Percentiles rank a stretch among this genome's conserved stretches.
These are phyloP conservation scores for Trichoderma guizhouense DNA, from an alignment of 2,329 filamentous ascomycete species.

Conservation along the genomic window DNA sequence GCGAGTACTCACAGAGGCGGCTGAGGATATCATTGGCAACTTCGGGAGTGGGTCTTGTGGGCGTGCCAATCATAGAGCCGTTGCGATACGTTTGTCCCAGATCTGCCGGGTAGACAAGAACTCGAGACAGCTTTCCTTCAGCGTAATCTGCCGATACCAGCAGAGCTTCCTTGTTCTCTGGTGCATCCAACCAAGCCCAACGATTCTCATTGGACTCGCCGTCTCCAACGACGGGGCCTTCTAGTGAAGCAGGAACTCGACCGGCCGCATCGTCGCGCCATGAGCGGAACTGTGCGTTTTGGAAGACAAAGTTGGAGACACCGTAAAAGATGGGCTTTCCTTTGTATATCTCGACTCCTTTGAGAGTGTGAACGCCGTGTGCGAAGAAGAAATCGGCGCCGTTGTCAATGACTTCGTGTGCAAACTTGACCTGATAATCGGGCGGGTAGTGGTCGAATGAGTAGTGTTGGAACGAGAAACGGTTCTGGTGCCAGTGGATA, in stretches of 20 bases:
- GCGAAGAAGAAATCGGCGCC: slow-evolving; percentile 13
- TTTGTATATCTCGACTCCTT: slow-evolving; percentile 7
- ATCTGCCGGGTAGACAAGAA: slow-evolving; percentile 1
- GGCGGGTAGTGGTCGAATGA: slow-evolving; percentile 13
- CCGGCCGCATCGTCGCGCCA: slow-evolving; percentile 11
- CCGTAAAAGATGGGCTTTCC: slow-evolving; percentile 10
- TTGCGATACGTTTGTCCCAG: neutral
- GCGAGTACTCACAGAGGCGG: neutral
- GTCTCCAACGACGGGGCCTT: neutral
- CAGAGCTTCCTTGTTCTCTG: slow-evolving; percentile 8
- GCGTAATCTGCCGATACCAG: neutral
- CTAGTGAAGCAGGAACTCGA: neutral
- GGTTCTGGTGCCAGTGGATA: slow-evolving; percentile 13
- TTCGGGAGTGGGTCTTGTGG: neutral
- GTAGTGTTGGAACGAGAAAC: slow-evolving; percentile 10
- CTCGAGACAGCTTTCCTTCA: neutral
- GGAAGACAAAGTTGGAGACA: slow-evolving; percentile 12
- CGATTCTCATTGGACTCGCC: neutral
- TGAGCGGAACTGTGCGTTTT: slow-evolving; percentile 4
- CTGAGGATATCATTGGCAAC: slow-evolving; percentile 1
- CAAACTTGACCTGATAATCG: slow-evolving; percentile 8
- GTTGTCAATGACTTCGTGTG: neutral
- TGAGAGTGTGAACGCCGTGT: slow-evolving; percentile 12
- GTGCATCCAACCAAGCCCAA: slow-evolving; percentile 4
- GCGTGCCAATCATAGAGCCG: slow-evolving; percentile 3